phyloP scores from a whole-genome alignment of 2,329 filamentous ascomycete genomes.

The Cryphonectria carpinicola region DNA sequence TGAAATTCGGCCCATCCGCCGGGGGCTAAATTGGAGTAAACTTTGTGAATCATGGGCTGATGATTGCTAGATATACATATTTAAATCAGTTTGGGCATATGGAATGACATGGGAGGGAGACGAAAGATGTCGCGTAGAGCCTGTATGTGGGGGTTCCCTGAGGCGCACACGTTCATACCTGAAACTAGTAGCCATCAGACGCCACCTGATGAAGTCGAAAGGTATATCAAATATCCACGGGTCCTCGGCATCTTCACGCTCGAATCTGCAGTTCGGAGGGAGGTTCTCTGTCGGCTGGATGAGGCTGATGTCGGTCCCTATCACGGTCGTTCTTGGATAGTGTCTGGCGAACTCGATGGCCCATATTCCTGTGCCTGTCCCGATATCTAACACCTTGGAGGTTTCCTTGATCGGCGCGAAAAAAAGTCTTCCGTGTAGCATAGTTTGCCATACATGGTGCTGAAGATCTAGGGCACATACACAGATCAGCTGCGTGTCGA shows the following conservation, averaged over 20 bases:
- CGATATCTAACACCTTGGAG: slow-evolving; percentile 21
- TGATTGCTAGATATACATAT: not conserved
- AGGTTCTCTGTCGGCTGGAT: slow-evolving; percentile 24
- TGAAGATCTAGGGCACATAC: slow-evolving; percentile 14
- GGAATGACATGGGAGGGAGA: not conserved
- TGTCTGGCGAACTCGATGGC: slow-evolving; percentile 24
- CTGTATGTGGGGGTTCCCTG: not conserved
- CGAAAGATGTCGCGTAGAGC: not conserved
- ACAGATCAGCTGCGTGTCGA: not conserved
- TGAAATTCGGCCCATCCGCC: slow-evolving; percentile 21
- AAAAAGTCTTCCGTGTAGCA: slow-evolving; percentile 17
- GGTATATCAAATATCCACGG: slow-evolving; percentile 12
- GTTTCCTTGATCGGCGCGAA: slow-evolving; percentile 14
- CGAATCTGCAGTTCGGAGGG: slow-evolving; percentile 16
- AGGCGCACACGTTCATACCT: not conserved
- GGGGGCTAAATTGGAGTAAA: slow-evolving; percentile 1
- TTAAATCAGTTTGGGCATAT: not conserved
- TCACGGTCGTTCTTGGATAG: slow-evolving; percentile 20
- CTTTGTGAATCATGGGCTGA: slow-evolving; percentile 3
- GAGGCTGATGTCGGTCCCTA: slow-evolving; percentile 27
- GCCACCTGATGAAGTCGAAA: slow-evolving; percentile 22
- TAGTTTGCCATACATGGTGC: slow-evolving; percentile 19
- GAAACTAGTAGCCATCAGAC: slow-evolving; percentile 18
- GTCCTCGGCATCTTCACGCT: slow-evolving; percentile 22
- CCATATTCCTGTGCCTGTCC: slow-evolving; percentile 26